These are phyloP conservation scores for Platanthera zijinensis DNA, from an alignment of 106 monocot genomes.

Conservation along the genomic window DNA sequence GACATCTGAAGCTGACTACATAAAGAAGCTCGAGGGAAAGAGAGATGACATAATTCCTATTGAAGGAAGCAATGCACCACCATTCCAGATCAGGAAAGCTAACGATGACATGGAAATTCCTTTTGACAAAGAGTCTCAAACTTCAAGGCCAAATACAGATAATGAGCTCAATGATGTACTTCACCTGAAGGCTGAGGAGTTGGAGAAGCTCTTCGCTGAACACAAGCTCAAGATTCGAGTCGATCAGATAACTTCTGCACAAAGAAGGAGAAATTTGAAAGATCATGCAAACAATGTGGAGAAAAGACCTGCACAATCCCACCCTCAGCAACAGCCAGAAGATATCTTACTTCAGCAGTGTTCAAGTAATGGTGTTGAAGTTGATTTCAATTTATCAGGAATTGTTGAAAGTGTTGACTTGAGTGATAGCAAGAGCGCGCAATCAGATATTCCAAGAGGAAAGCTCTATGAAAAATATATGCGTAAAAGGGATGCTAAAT, in stretches of 20 bases:
- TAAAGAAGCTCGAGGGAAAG: slow-evolving; percentile 18
- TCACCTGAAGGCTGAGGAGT: slow-evolving; percentile 76
- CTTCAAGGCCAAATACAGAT: slow-evolving; percentile 41
- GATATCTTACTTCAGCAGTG: slow-evolving; percentile 13
- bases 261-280: slow-evolving; percentile 41
- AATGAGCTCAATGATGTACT: slow-evolving; percentile 71
- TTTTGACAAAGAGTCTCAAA: slow-evolving; percentile 21
- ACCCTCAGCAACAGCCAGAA: slow-evolving; percentile 12
- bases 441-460: slow-evolving; percentile 48
- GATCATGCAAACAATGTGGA: slow-evolving; percentile 18
- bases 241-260: slow-evolving; percentile 37
- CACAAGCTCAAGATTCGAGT: slow-evolving; percentile 60
- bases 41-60: slow-evolving; percentile 10
- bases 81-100: slow-evolving; percentile 14
- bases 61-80: slow-evolving; percentile 11
- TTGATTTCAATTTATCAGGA: slow-evolving; percentile 38
- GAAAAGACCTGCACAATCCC: slow-evolving; percentile 10
- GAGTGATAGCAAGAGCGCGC: slow-evolving; percentile 13
- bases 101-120: slow-evolving; percentile 18
- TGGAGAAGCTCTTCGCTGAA: slow-evolving; percentile 88
- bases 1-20: slow-evolving; percentile 21
- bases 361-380: slow-evolving; percentile 20
- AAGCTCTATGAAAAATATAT: slow-evolving; percentile 74
- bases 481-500: slow-evolving; percentile 70
- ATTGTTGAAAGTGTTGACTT: slow-evolving; percentile 30